Evolutionary conservation across 2,329 filamentous ascomycete species (phyloP).

Genomic region (Alternaria panax): DNA sequence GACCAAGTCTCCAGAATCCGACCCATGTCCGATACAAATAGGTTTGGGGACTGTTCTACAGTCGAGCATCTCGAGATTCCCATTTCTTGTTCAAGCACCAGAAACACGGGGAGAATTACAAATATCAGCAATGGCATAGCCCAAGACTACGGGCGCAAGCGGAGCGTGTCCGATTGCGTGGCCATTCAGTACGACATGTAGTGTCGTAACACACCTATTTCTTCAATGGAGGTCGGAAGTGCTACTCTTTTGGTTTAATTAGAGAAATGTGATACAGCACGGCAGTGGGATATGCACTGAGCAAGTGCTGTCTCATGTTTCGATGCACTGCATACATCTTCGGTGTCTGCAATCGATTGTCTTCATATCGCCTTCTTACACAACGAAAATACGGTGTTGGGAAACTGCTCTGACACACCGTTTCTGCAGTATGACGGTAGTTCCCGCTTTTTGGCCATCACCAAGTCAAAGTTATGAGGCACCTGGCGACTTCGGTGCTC

Average conservation of each 20-base stretch:
- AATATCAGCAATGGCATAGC: background rate
- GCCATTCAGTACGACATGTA: background rate
- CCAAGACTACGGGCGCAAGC: background rate
- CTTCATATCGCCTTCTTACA: background rate
- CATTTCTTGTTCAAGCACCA: background rate
- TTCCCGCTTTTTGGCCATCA: background rate
- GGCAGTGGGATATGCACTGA: background rate
- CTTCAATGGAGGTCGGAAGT: background rate
- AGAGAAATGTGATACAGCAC: background rate
- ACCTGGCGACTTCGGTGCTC: background rate
- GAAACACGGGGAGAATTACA: background rate
- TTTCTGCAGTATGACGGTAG: background rate
- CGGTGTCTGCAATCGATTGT: background rate
- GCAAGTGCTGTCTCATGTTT: background rate
- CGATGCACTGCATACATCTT: background rate
- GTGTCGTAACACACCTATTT: constrained; percentile 1
- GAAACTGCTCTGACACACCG: background rate
- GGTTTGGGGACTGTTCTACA: background rate
- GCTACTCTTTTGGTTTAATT: background rate
- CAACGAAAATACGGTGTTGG: background rate
- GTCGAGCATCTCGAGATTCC: background rate
- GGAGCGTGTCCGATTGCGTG: background rate
- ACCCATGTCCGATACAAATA: background rate
- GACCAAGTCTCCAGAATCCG: background rate
- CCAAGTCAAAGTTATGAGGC: background rate